Base-by-base conservation (phyloP, 225 moss, liverwort and hornwort genomes). In the Sphagnum contortum region DNA sequence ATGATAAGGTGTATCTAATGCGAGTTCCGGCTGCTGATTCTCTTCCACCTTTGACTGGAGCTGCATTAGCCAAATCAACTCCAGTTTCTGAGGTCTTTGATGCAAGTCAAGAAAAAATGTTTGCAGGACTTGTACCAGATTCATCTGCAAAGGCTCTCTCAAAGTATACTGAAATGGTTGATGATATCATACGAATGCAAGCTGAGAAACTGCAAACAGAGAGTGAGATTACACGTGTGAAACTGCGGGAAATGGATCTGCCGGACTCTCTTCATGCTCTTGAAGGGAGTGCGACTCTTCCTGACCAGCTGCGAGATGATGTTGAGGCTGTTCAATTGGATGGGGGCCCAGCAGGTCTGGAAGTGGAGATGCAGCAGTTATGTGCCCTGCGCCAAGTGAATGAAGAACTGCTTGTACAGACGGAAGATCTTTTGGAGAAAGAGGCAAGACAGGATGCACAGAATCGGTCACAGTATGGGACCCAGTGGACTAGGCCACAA, bases 81-180 rank as follows among this genome's bases (percentile, higher is more conserved):
- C 69, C 87, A 4, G 87, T 80, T 65, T 87, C 78, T 53, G 98
- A 93, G 60, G 93, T 93, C 66, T 77, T 99, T 68, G 98, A 99
- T 71, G 98, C 98, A 8, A 93, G 91, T 64, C 87, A 73, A 73
- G 98, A 99, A 71, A 99, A 91, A 69, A 91, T 99, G 98, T 99
- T 99, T 69, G 93, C 98, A 3, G 89, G 84, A 2, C 76, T 99
- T 64, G 98, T 99, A 50, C 98, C 98, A 45, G 98, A 99, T 66
- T 91, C 91, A n/a, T 93, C 93, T 75, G 93, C 98, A 56, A 99
- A 99, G 86, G 98, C 98, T 2, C 87, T 99, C 8, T 99, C 98
- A 57, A 99, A 99, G 75, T 99, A 99, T 61, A 99, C 98, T 13
- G 98, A 99, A 72, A 99, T 99, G 98, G 78, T 99, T 77, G 98